Percentiles rank a stretch among this genome's conserved stretches.
Evolutionary conservation across 2,329 filamentous ascomycete genomes (phyloP).

Genomic region (Helotiales sp.): DNA sequence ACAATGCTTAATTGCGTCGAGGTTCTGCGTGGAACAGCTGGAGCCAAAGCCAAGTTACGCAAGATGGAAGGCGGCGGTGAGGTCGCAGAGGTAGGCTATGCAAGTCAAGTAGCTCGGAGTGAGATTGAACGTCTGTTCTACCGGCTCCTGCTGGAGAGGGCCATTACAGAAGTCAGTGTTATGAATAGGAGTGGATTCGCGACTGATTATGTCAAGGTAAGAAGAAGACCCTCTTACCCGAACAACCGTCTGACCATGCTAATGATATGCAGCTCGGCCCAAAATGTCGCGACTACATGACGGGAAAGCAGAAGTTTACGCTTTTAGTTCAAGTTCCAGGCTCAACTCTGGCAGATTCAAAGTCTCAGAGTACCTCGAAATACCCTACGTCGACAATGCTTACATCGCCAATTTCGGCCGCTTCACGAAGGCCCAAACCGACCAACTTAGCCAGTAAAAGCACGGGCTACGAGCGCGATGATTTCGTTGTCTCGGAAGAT

Average conservation of each 20-base stretch:
- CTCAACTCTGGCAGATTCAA: slow-evolving; percentile 27
- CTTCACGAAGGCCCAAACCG: slow-evolving; percentile 44
- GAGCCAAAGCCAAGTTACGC: slow-evolving; percentile 51
- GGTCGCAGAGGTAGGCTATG: slow-evolving; percentile 66
- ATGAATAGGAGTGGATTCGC: slow-evolving; percentile 69
- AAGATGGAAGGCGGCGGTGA: slow-evolving; percentile 47
- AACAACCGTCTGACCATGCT: slow-evolving; percentile 33
- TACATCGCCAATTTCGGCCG: slow-evolving; percentile 61
- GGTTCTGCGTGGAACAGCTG: slow-evolving; percentile 73
- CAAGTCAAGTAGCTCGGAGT: slow-evolving; percentile 70
- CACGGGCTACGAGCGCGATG: slow-evolving; percentile 46
- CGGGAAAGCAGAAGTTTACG: slow-evolving; percentile 37
- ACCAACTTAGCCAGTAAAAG: slow-evolving; percentile 42
- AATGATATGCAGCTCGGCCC: slow-evolving; percentile 38
- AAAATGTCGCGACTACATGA: slow-evolving; percentile 37
- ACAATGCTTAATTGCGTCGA: slow-evolving; percentile 85
- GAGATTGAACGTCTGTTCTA: slow-evolving; percentile 87
- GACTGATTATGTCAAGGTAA: slow-evolving; percentile 72
- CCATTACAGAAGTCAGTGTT: slow-evolving; percentile 72
- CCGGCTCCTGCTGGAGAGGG: slow-evolving; percentile 73
- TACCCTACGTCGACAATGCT: slow-evolving; percentile 66
- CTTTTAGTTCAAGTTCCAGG: slow-evolving; percentile 40
- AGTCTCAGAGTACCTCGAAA: slow-evolving; percentile 11
- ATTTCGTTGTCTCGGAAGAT: slow-evolving; percentile 53
- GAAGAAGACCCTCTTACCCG: slow-evolving; percentile 37